Evolutionary conservation across 2,329 filamentous ascomycete genomes (phyloP).

Genomic region (Akanthomyces dipterigenus): DNA sequence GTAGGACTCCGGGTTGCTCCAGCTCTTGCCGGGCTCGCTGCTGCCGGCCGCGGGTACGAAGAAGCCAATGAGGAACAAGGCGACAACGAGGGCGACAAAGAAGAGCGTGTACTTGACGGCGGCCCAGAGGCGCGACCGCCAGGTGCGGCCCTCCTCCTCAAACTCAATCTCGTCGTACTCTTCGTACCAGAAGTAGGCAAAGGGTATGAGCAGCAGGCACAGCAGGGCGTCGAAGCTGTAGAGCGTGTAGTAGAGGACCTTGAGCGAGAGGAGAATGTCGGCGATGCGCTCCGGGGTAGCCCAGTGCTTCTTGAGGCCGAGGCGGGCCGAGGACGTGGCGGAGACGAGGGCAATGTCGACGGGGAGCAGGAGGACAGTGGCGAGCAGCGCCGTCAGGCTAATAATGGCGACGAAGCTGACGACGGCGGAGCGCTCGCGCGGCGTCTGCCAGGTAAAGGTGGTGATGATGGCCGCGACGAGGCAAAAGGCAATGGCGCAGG

Average conservation of each 20-base stretch:
- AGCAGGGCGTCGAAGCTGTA: slow-evolving; percentile 89
- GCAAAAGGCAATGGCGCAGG: slow-evolving; percentile 69
- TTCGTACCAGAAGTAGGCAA: slow-evolving; percentile 97
- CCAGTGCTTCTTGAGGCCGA: slow-evolving; percentile 89
- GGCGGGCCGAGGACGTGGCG: slow-evolving; percentile 67
- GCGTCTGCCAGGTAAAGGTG: slow-evolving; percentile 85
- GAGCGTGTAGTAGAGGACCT: slow-evolving; percentile 84
- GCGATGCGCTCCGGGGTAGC: slow-evolving; percentile 76
- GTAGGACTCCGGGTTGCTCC: slow-evolving; percentile 79
- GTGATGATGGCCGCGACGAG: slow-evolving; percentile 75
- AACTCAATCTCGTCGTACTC: slow-evolving; percentile 90
- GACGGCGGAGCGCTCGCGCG: slow-evolving; percentile 73
- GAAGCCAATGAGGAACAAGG: slow-evolving; percentile 87
- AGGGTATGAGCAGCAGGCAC: slow-evolving; percentile 84
- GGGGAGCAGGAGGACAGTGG: slow-evolving; percentile 84
- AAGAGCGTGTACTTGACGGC: slow-evolving; percentile 85
- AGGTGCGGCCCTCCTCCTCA: slow-evolving; percentile 71
- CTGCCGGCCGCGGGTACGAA: slow-evolving; percentile 78
- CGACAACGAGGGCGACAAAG: slow-evolving; percentile 72
- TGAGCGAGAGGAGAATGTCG: slow-evolving; percentile 71
- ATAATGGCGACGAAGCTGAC: slow-evolving; percentile 82
- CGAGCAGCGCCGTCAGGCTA: slow-evolving; percentile 79
- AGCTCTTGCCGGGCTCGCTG: slow-evolving; percentile 52
- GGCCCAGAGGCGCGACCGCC: slow-evolving; percentile 66
- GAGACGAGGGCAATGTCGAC: slow-evolving; percentile 95